These are phyloP conservation scores for Blastobotrys illinoisensis DNA, from an alignment of 1,139 yeast genomes.

Conservation along the genomic window DNA sequence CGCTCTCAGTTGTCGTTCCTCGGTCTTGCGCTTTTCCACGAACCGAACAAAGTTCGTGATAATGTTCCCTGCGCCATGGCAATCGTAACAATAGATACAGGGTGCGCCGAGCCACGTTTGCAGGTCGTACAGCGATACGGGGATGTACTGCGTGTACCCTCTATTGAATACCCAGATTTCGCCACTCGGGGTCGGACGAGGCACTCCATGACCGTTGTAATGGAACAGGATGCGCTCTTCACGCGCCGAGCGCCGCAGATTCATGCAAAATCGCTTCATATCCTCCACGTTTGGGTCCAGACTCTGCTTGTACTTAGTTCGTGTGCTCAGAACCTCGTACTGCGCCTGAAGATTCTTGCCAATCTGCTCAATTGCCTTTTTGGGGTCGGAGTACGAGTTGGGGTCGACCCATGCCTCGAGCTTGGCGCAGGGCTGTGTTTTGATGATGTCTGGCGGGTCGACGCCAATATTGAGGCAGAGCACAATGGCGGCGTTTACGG, in stretches of 20 bases:
- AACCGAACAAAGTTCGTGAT: conserved; percentile 84
- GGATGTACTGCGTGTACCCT: conserved; percentile 95
- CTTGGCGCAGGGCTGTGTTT: conserved; percentile 91
- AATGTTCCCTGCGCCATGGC: conserved; percentile 92
- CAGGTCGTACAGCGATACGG: conserved; percentile 84
- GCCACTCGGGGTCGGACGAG: conserved; percentile 95
- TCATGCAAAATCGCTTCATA: conserved; percentile 84
- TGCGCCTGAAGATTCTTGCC: conserved; percentile 85
- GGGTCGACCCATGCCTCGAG: conserved; percentile 95
- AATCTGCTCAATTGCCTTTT: conserved; percentile 85
- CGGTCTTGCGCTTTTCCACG: conserved; percentile 85
- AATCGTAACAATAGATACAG: conserved; percentile 89
- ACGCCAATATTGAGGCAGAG: conserved; percentile 89
- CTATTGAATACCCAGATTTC: conserved; percentile 98
- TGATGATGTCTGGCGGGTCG: conserved; percentile 94
- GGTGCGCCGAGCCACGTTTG: conserved; percentile 99
- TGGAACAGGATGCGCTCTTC: conserved; percentile 84
- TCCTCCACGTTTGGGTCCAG: conserved; percentile 96
- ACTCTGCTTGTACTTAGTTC: conserved; percentile 86
- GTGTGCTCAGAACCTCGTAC: conserved; percentile 79
- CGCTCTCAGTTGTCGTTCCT: conserved; percentile 56
- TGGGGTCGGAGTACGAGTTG: conserved; percentile 71
- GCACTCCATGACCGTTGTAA: conserved; percentile 98
- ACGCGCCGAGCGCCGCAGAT: conserved; percentile 82
- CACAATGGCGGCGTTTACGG: conserved; percentile 91